These are phyloP conservation scores for Lophium mytilinum DNA, from an alignment of 495 filamentous ascomycete species.

Conservation along the genomic window DNA sequence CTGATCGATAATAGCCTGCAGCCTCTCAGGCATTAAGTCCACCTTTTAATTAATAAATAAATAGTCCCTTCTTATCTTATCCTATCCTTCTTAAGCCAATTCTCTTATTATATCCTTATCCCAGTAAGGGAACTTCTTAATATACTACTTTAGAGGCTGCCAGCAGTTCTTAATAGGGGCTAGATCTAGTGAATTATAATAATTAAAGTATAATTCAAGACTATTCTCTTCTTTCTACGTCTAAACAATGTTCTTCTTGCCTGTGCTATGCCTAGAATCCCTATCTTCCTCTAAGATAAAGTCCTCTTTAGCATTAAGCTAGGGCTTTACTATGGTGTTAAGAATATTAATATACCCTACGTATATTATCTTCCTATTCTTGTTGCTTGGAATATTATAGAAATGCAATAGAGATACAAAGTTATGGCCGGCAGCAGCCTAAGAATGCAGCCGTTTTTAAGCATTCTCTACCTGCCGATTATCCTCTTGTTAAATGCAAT, in stretches of 20 bases:
- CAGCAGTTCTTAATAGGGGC: constrained; percentile 15
- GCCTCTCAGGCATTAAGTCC: no score
- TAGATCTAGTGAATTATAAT: constrained; percentile 6
- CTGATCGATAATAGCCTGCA: no score
- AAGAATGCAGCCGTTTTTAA: constrained; percentile 2
- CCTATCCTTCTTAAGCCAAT: no score
- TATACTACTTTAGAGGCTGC: constrained; percentile 10
- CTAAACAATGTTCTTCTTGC: constrained; percentile 1
- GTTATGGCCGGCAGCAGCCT: constrained; percentile 9
- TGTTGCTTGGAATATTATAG: constrained; percentile 11
- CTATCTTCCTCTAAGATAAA: constrained; percentile 14
- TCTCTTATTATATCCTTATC: constrained; percentile 6
- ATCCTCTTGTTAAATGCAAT: constrained; percentile 8
- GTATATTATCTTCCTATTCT: constrained; percentile 12
- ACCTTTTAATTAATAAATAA: no score
- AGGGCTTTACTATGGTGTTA: constrained; percentile 10
- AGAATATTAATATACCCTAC: constrained; percentile 10
- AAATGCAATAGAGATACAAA: constrained; percentile 10
- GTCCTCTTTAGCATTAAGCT: not conserved
- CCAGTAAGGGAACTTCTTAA: constrained; percentile 9
- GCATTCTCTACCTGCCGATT: constrained; percentile 1
- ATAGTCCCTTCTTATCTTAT: no score
- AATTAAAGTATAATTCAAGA: constrained; percentile 16
- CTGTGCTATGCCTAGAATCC: constrained; percentile 5
- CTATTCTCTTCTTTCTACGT: constrained; percentile 8